phyloP scores from a whole-genome alignment of 1,139 yeast genomes.

The Geotrichum siamense region DNA sequence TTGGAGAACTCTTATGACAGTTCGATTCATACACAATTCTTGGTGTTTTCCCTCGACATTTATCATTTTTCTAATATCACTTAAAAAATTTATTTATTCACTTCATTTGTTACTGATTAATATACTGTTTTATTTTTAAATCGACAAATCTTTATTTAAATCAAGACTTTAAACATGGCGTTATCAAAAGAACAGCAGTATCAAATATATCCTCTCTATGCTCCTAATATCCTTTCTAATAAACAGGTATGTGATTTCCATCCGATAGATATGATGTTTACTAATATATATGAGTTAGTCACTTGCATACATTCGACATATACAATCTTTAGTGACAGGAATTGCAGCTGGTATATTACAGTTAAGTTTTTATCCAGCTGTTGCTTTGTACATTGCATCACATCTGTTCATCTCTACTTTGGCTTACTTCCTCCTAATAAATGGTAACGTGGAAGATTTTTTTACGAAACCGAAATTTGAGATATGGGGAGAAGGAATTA shows the following conservation, averaged over 20 bases:
- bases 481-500: slow-evolving; percentile 49
- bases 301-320: slow-evolving; percentile 52
- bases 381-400: slow-evolving; percentile 49
- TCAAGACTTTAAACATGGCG: not conserved
- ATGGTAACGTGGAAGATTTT: slow-evolving; percentile 39
- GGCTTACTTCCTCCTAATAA: slow-evolving; percentile 41
- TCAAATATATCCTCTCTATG: slow-evolving; percentile 16
- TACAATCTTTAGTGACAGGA: slow-evolving; percentile 60
- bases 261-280: too few relatives aligned
- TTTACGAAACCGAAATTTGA: slow-evolving; percentile 51
- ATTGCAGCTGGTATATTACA: slow-evolving; percentile 66
- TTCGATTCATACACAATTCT: too few relatives aligned
- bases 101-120: too few relatives aligned
- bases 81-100: too few relatives aligned
- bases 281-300: slow-evolving; percentile 25
- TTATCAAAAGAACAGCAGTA: slow-evolving; percentile 10
- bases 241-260: slow-evolving; percentile 9
- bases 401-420: slow-evolving; percentile 41
- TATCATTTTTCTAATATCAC: too few relatives aligned
- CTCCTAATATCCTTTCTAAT: slow-evolving; percentile 12
- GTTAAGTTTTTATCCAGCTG: slow-evolving; percentile 58
- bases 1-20: too few relatives aligned
- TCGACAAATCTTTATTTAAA: too few relatives aligned
- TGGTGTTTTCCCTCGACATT: too few relatives aligned
- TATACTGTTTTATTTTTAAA: too few relatives aligned